Base-by-base conservation (phyloP, 2,329 filamentous ascomycete species). In the Aspergillus niger region DNA sequence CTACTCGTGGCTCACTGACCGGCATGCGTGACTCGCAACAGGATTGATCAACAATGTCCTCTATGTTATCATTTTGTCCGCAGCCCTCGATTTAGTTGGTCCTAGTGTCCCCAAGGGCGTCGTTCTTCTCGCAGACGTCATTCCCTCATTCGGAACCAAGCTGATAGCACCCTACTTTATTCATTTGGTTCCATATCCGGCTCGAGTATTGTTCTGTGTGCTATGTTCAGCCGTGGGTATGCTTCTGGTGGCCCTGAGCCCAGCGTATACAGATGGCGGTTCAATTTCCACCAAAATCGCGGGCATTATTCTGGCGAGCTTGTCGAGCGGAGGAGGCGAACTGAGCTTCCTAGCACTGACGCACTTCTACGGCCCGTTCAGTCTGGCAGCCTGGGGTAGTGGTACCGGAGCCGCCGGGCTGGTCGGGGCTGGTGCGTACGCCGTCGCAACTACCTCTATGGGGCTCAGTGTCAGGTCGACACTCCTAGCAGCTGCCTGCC, bases 11-110 rank as follows among this genome's bases (percentile, higher is more conserved):
- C 36, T 49, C 36, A 49, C 53, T 61, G 44, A 63, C 41, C 20
- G 32, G 11, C 32, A 36, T 15, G 30, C 57, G 58, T 38, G 32
- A 39, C 32, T 22, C 20, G 39, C 49, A 50, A n/a, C 70, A 94
- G 91, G 91, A 55, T 81, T 95, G 17, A 95, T 98, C 74, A 98
- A 99, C 79, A 98, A 98, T 80, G 91, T 98, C 68, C 90, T 97
- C 79, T 98, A 97, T 78, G 94, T 98, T 58, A 91, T 98, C 75
- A 95, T 98, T 73, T 89, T 99, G 70, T 96, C 92, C 30, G 91
- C 95, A 38, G 95, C 95, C 3, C 90, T 97, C 70, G 95, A 99
- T 72, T 90, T 99, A 63, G 95, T 98, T 69, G 94, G 94, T 38
- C 89, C 91, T 32, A 76, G 82, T 65, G 83, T 97, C 1, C 95